Evolutionary conservation across 768 basidiomycete genomes (phyloP).

Genomic region (Pisolithus sp.): DNA sequence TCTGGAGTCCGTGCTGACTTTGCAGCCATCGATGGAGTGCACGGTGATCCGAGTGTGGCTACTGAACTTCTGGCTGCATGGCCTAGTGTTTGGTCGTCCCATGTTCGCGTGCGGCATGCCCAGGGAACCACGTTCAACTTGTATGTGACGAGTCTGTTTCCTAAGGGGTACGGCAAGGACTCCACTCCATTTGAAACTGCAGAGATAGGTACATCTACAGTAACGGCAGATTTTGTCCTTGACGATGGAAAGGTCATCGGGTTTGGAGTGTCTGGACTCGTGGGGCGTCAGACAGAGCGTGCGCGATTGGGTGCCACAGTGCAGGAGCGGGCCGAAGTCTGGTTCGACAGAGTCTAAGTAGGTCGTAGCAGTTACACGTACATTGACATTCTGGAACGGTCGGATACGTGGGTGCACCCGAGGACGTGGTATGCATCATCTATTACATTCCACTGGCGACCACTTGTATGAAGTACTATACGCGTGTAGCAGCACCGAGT

Average conservation of each 20-base stretch:
- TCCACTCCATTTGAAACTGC: constrained; percentile 25
- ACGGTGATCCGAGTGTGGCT: neutral
- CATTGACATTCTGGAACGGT: no score
- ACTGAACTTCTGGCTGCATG: constrained; percentile 26
- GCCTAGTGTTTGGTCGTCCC: constrained; percentile 32
- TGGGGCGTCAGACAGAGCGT: constrained; percentile 14
- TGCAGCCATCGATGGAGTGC: constrained; percentile 16
- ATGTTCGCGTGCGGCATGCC: constrained; percentile 26
- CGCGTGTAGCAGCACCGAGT: no score
- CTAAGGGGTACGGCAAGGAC: constrained; percentile 34
- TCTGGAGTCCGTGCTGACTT: constrained; percentile 23
- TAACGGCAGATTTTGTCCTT: constrained; percentile 18
- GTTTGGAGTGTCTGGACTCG: constrained; percentile 19
- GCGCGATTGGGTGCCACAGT: constrained; percentile 14
- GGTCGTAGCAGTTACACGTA: no score
- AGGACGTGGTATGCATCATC: no score
- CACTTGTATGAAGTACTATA: no score
- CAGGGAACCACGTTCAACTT: constrained; percentile 17
- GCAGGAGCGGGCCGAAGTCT: constrained; percentile 25
- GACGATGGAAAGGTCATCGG: constrained; percentile 24
- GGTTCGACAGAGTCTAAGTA: constrained; percentile 21
- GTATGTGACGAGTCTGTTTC: constrained; percentile 24
- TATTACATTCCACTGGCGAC: no score
- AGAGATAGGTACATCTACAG: constrained; percentile 1
- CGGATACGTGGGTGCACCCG: no score